phyloP scores from a whole-genome alignment of 2,329 filamentous ascomycete species.

The Claviceps paspali region DNA sequence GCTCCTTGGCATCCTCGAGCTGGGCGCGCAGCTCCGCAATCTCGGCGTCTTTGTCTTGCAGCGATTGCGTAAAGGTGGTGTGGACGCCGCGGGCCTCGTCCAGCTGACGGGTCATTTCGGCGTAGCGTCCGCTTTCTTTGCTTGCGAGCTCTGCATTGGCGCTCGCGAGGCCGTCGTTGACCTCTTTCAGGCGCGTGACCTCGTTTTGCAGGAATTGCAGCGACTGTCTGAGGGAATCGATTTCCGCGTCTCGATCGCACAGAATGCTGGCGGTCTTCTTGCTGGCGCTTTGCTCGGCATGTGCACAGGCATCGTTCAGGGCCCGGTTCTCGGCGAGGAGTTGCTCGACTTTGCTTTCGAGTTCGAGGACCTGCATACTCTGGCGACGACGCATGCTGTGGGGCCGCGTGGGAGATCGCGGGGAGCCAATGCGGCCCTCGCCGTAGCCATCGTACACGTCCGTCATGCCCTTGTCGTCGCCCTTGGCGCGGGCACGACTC shows the following conservation, averaged over 20 bases:
- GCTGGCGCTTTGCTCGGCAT: slow-evolving; percentile 50
- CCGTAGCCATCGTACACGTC: slow-evolving; percentile 93
- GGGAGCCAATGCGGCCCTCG: slow-evolving; percentile 72
- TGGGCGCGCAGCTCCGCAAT: slow-evolving; percentile 64
- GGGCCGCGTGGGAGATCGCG: slow-evolving; percentile 82
- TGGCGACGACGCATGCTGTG: slow-evolving; percentile 93
- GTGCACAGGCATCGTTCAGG: slow-evolving; percentile 56
- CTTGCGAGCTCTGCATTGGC: slow-evolving; percentile 63
- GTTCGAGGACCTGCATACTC: slow-evolving; percentile 91
- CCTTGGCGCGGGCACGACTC: slow-evolving; percentile 57
- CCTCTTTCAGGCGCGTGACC: slow-evolving; percentile 62
- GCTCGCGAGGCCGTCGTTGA: slow-evolving; percentile 65
- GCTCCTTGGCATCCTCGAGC: slow-evolving; percentile 54
- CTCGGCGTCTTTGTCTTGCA: slow-evolving; percentile 75
- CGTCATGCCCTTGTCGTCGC: slow-evolving; percentile 54
- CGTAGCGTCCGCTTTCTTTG: slow-evolving; percentile 59
- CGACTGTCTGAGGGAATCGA: slow-evolving; percentile 64
- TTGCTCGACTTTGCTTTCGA: slow-evolving; percentile 74
- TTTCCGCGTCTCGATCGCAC: slow-evolving; percentile 72
- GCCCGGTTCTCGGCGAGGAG: slow-evolving; percentile 71
- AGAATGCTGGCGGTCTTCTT: slow-evolving; percentile 55
- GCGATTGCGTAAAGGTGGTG: slow-evolving; percentile 42
- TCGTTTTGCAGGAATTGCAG: slow-evolving; percentile 72
- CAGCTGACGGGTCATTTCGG: slow-evolving; percentile 52
- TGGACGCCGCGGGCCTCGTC: slow-evolving; percentile 51